A percentile compares a stretch with the other conserved stretches of the same genome.
Evolutionary conservation across 768 basidiomycete species (phyloP).

Genomic region (Amanita polypyramis): DNA sequence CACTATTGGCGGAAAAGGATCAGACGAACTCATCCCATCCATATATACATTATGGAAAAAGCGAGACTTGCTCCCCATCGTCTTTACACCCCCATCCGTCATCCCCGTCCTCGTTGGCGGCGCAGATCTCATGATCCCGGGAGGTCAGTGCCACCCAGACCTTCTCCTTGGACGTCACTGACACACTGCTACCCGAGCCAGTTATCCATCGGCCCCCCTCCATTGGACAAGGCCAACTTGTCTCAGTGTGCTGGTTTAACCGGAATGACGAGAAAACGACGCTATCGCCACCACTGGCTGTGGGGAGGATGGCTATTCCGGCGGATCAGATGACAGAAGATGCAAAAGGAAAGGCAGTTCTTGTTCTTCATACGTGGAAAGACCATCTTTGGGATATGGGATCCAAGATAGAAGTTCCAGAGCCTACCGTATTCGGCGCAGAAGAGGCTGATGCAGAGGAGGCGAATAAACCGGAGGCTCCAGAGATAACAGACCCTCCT

Average conservation of each 20-base stretch:
- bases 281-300: conserved; percentile 55
- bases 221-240: conserved; percentile 40
- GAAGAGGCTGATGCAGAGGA: conserved; percentile 14
- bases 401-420: conserved; percentile 47
- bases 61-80: conserved; percentile 50
- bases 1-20: conserved; percentile 57
- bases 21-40: conserved; percentile 65
- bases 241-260: conserved; percentile 47
- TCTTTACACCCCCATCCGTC: conserved; percentile 65
- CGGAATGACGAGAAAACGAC: conserved; percentile 20
- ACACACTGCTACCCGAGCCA: conserved; percentile 25
- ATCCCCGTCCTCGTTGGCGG: conserved; percentile 64
- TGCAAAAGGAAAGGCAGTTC: conserved; percentile 72
- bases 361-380: conserved; percentile 65
- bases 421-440: conserved; percentile 19
- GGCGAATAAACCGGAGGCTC: neutral
- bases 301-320: conserved; percentile 60
- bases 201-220: conserved; percentile 44
- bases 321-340: conserved; percentile 30
- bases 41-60: conserved; percentile 78
- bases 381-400: conserved; percentile 71
- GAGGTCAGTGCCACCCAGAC: conserved; percentile 44
- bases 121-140: conserved; percentile 86
- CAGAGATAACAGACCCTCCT: neutral
- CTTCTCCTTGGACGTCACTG: neutral